Base-by-base conservation (phyloP, 2,329 filamentous ascomycete species). In the Trichophyton equinum region DNA sequence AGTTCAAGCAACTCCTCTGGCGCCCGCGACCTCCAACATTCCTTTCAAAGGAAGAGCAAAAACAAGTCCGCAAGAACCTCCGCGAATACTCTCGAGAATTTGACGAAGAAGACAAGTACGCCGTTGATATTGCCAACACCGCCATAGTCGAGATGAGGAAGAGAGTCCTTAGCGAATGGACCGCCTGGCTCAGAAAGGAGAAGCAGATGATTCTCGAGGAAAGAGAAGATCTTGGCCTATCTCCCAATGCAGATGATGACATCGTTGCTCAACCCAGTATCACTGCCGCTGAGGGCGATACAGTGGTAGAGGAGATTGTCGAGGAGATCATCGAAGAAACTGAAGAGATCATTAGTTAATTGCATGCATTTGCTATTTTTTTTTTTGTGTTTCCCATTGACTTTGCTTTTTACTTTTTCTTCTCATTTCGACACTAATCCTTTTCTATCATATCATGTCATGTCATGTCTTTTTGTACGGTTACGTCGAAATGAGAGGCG, bases 1-100 rank as follows among this genome's bases (percentile, higher is more conserved):
- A 95, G 76, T 97, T 99, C 84, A 96, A 96, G 83, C 94, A 99
- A 76, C 89, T 91, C 77, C 76, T 89, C 65, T 99, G 94, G 94
- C 88, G 94, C 51, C 94, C 94, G 20, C 88, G 94, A 49, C 94
- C 94, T 20, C 74, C 89, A 6, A 94, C 89, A n/a, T 84, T 99
- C 64, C 87, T 99, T 62, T 86, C 83, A 75, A 96, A 96, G 79
- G 92, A 97, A 65, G 92, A 99, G 80, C 94, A 97, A 80, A 95
- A 96, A 82, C 83, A 88, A 70, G 89, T 97, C 70, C 92, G 95
- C 79, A 96, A 96, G 84, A 99, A 96, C 77, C 85, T 99, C 60
- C 89, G 92, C 68, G 94, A 97, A 76, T 99, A 96, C 84, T 90
- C 86, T 74, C 89, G 89, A 72, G 81, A 88, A 66, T 99, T 99